Conservation (phyloP, 2,329 filamentous ascomycete species). For the Capronia epimyces region DNA sequence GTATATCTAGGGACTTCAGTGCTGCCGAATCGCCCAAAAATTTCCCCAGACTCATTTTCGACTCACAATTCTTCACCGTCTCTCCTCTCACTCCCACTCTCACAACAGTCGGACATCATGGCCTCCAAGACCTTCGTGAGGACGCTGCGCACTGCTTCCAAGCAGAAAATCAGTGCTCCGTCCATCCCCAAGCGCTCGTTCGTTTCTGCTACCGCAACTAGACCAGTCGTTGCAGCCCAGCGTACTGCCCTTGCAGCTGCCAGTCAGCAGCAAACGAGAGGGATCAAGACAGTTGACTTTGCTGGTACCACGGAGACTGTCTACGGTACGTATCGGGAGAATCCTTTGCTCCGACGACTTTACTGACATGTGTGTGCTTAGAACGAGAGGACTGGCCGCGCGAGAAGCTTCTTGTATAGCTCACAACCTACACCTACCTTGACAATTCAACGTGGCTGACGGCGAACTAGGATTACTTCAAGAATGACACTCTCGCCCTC, state of each 20-base stretch:
- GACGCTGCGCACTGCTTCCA: slow-evolving; percentile 54
- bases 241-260: slow-evolving; percentile 44
- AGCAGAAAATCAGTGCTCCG: slow-evolving; percentile 49
- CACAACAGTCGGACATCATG: slow-evolving; percentile 35
- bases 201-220: slow-evolving; percentile 52
- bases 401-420: slow-evolving; percentile 90
- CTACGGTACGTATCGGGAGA: slow-evolving; percentile 59
- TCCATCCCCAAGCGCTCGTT: slow-evolving; percentile 54
- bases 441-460: slow-evolving; percentile 14
- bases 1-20: neutral
- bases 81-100: slow-evolving; percentile 8
- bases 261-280: slow-evolving; percentile 66
- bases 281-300: slow-evolving; percentile 98
- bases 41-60: slow-evolving; percentile 17
- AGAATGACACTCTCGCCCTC: slow-evolving; percentile 97
- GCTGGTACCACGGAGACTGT: slow-evolving; percentile 91
- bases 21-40: slow-evolving; percentile 11
- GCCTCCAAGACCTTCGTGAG: slow-evolving; percentile 48
- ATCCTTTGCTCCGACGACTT: neutral
- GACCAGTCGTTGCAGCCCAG: slow-evolving; percentile 45
- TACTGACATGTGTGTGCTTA: slow-evolving; percentile 37
- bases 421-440: slow-evolving; percentile 14
- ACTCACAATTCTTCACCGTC: neutral
- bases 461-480: slow-evolving; percentile 82
- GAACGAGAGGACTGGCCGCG: slow-evolving; percentile 98